Conservation (phyloP, 139 green algal species). For the Pseudopediastrum boryanum region DNA sequence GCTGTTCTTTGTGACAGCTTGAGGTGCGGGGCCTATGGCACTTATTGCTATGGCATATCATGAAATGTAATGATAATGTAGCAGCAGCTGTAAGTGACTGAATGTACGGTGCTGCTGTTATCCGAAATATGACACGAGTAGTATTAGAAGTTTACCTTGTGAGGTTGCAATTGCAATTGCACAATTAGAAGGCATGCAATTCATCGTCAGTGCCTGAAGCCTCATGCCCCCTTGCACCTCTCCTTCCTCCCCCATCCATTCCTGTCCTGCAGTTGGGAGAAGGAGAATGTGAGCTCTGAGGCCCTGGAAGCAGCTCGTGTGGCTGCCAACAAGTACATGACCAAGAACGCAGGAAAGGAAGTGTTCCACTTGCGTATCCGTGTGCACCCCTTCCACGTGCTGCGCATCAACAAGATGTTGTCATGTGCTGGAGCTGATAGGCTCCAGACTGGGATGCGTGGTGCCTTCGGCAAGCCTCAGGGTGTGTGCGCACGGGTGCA, state of each 20-base stretch:
- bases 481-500: constrained; percentile 89
- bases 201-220: background rate
- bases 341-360: constrained; percentile 97
- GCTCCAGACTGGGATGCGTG: constrained; percentile 99
- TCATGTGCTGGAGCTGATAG: constrained; percentile 98
- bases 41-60: no score
- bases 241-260: background rate
- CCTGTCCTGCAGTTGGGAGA: constrained; percentile 75
- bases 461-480: constrained; percentile 97
- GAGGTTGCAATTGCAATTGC: no score
- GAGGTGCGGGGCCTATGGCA: no score
- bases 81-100: no score
- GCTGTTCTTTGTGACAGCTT: no score
- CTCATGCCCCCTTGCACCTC: background rate
- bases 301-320: constrained; percentile 97
- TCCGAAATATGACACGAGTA: no score
- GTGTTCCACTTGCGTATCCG: constrained; percentile 98
- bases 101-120: no score
- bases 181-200: no score
- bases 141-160: no score
- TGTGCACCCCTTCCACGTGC: constrained; percentile 99
- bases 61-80: no score
- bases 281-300: constrained; percentile 84
- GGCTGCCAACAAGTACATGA: constrained; percentile 99
- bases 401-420: constrained; percentile 99